Evolutionary conservation across 306 rosid genomes (phyloP), one percentile per base, ranked within the genome.

Genomic region (Fragaria ananassa): DNA sequence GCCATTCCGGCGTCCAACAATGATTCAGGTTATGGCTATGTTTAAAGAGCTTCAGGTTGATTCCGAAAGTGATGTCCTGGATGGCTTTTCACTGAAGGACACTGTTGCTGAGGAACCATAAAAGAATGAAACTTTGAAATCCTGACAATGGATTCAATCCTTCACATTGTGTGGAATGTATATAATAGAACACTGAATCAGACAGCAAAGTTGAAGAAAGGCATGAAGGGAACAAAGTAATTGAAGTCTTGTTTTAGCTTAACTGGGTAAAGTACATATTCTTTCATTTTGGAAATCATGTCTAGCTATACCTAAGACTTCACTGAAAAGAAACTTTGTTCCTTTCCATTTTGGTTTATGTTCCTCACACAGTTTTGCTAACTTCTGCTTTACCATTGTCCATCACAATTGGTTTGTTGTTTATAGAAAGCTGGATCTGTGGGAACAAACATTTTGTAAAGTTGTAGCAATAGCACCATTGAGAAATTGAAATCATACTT

Each of bases 11-110:
- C 81, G 97, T 12, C 97, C 97, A 15, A 91, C 92, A 46, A 91
- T 91, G 97, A 88, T 89, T 74, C 92, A 89, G 71, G 92, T 91
- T 47, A 89, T 91, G 92, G 72, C 97, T n/a, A 89, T 86, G 97
- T 89, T 91, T 73, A 89, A 89, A 80, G 94, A 87, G 76, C 88
- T 89, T 80, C 92, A 91, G 82, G 92, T 67, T 80, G 90, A 84
- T 68, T 78, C 91, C 14, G 91, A 87, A 71, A 87, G 47, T 76
- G 96, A 89, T 77, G 71, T 74, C 68, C 81, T 85, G 9, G 93
- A 88, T 72, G 87, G 74, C 47, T 82, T 87, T 76, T 85, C 93
- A 45, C n/a, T 86, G 70, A 88, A 86, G 78, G 86, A 87, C 62
- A 76, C 11, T 69, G 88, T 72, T 49, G 83, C 84, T 67, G 86